Evolutionary conservation across 306 rosid species (phyloP), one percentile per base, ranked within the genome.

Genomic region (Alnus glutinosa): DNA sequence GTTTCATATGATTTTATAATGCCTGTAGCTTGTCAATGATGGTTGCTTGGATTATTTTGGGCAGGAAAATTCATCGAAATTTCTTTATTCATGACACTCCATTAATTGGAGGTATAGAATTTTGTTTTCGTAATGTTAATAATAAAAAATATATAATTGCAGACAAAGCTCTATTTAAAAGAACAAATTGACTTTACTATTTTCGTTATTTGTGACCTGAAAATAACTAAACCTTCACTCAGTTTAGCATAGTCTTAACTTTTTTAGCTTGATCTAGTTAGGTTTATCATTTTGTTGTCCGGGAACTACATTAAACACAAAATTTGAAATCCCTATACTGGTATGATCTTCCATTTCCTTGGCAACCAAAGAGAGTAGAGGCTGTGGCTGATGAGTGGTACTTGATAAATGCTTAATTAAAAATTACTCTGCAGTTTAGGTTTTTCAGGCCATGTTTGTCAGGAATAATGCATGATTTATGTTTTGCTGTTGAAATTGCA

Each of bases 21-120:
- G 77, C 77, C 61, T 80, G 37, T 48, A 67, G 74, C 77, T 77
- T 80, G 75, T 61, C 68, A 18, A 13, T 51, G 87, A 51, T 79
- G 81, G 68, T 44, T 48, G 77, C 79, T 51, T 55, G 16, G 73
- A 50, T 28, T 71, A 46, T 83, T 68, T 82, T 55, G 47, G 47
- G 76, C 66, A 23, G 69, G 83, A 77, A 74, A 54, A 55, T 78
- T n/a, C 75, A 80, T 49, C 4, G 80, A 83, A 73, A 59, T 79
- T 85, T 86, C 75, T 30, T 70, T 55, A 47, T 71, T 57, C 55
- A 9, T 63, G 66, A 78, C 77, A 70, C 63, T 73, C 71, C 55
- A 58, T 23, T 4, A 67, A 76, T 34, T 46, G 28, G 66, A 19
- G 76, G n/a, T 52, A 11, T 2, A 19, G 16, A 34, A 1, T 1